Conservation (phyloP, 306 rosid genomes). For the Cicer yamashitae region DNA sequence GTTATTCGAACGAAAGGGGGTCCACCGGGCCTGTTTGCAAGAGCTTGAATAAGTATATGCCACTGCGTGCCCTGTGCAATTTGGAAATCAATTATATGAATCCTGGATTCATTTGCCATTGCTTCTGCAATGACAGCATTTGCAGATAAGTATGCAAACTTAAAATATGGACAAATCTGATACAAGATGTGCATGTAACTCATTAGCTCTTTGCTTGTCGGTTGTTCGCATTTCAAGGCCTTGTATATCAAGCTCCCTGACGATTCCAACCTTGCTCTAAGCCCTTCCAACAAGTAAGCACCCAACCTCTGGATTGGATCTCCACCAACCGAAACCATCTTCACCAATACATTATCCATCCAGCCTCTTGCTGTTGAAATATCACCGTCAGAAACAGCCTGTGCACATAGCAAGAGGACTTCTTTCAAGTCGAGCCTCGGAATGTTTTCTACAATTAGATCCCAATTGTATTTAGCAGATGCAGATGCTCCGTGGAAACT, state of each 20-base stretch:
- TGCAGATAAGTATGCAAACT: conserved; percentile 74
- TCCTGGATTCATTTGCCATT: conserved; percentile 63
- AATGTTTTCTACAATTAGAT: conserved; percentile 47
- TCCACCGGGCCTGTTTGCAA: conserved; percentile 69
- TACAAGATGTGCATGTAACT: conserved; percentile 76
- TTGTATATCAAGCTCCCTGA: conserved; percentile 84
- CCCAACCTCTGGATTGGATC: conserved; percentile 81
- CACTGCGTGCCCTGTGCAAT: conserved; percentile 91
- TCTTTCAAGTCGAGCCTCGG: conserved; percentile 54
- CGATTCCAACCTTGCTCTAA: conserved; percentile 79
- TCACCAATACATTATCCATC: conserved; percentile 68
- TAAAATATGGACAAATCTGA: conserved; percentile 79
- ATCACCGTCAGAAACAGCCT: conserved; percentile 58
- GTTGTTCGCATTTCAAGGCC: conserved; percentile 75
- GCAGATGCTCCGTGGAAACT: conserved; percentile 42
- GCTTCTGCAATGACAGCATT: conserved; percentile 73
- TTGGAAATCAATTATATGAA: conserved; percentile 92
- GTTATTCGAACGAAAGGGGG: conserved; percentile 72
- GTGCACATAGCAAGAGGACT: conserved; percentile 65
- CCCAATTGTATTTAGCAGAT: conserved; percentile 49
- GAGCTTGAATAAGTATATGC: conserved; percentile 61
- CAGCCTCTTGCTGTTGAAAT: conserved; percentile 53
- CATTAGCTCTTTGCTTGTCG: conserved; percentile 77
- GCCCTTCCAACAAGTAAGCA: conserved; percentile 94
- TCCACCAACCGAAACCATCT: conserved; percentile 82